These are phyloP conservation scores for Fusarium sp. DNA, from an alignment of 2,329 filamentous ascomycete genomes.

Conservation along the genomic window DNA sequence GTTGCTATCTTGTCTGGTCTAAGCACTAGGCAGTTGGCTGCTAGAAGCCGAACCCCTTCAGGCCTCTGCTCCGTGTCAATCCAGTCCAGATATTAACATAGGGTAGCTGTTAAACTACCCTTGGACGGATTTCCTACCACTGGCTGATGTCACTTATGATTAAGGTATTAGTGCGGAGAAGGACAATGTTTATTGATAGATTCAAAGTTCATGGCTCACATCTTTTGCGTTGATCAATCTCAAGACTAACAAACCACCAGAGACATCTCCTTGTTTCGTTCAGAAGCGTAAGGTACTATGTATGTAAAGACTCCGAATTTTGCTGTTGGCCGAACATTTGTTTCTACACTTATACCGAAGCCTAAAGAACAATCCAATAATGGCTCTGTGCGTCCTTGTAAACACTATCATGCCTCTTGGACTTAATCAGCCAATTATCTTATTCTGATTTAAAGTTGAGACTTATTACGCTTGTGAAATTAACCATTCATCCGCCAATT, in stretches of 20 bases:
- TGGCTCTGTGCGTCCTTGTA: slow-evolving; percentile 1
- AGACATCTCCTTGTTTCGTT: neutral
- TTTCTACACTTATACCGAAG: neutral
- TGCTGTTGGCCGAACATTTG: neutral
- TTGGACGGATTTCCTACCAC: neutral
- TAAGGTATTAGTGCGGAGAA: neutral
- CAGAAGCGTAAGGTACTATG: neutral
- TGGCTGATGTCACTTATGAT: slow-evolving; percentile 13
- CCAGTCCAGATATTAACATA: too few species aligned
- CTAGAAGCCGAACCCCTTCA: neutral
- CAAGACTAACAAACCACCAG: neutral
- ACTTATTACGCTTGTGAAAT: neutral
- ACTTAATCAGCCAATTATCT: neutral
- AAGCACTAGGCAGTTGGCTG: neutral
- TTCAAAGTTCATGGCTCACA: neutral
- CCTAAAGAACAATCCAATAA: neutral
- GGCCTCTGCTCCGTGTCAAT: neutral
- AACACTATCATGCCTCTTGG: neutral
- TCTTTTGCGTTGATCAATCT: neutral
- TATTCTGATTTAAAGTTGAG: neutral
- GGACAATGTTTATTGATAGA: neutral
- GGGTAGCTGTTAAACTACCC: neutral
- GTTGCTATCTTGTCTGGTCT: neutral
- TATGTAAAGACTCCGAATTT: neutral
- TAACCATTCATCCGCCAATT: slow-evolving; percentile 9